phyloP scores from a whole-genome alignment of 345 rosid species.

The Ceriops tagal region DNA sequence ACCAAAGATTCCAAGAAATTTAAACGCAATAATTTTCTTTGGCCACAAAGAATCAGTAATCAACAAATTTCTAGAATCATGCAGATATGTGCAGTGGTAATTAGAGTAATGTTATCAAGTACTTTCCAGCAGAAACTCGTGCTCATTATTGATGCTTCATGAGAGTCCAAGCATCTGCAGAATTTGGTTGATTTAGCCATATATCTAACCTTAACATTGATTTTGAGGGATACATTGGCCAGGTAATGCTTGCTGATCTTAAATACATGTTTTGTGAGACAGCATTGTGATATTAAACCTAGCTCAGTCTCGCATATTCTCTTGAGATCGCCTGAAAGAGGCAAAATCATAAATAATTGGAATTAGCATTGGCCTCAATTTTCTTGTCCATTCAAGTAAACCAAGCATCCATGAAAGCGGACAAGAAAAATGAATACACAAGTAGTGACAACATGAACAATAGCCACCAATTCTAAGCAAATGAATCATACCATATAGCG shows the following conservation, averaged over 20 bases:
- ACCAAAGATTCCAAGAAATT: slow-evolving; percentile 9
- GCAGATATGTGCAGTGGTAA: neutral
- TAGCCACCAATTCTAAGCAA: neutral
- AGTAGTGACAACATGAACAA: neutral
- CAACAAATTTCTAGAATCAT: neutral
- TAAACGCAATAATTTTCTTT: neutral
- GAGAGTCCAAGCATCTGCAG: neutral
- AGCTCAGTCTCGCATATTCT: slow-evolving; percentile 98
- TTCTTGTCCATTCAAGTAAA: neutral
- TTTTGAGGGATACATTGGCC: slow-evolving; percentile 92
- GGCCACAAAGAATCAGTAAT: neutral
- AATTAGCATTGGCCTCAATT: neutral
- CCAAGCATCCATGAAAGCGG: neutral
- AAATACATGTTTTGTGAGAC: slow-evolving; percentile 94
- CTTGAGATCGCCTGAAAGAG: slow-evolving; percentile 79
- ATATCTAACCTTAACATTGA: slow-evolving; percentile 87
- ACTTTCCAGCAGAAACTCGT: neutral
- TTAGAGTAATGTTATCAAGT: neutral
- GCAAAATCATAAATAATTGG: neutral
- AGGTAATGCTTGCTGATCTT: slow-evolving; percentile 95
- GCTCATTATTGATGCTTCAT: neutral
- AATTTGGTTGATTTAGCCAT: neutral
- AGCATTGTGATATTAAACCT: slow-evolving; percentile 93
- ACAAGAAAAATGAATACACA: too few species aligned
- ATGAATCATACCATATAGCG: slow-evolving; percentile 69